Evolutionary conservation across 1,284 basidiomycete species (phyloP), one percentile per base, ranked within the genome.

Genomic region (Cryptococcus amylolentus): DNA sequence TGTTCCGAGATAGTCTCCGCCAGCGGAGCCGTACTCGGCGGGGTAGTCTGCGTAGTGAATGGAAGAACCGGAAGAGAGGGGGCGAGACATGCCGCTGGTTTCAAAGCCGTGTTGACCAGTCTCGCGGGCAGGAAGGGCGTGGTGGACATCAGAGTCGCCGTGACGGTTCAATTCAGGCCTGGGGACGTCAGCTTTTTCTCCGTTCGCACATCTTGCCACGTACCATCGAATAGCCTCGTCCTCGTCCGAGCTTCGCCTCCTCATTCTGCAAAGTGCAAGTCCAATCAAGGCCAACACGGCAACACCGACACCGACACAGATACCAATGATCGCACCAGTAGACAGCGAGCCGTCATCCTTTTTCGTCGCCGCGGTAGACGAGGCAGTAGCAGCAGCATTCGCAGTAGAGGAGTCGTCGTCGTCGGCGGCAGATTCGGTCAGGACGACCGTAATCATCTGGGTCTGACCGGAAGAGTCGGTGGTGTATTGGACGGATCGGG

Each of bases 141-240:
- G 69, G 51, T 72, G 67, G n/a, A 67, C 64, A 20, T 63, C 63
- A 0, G 73, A 65, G 56, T 78, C 75, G 28, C 76, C 76, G 60
- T 78, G 75, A 52, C 69, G 62, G 62, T 78, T 77, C 46, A 78
- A 69, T 56, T 78, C 76, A 20, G 76, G 76, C 72, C 69, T 71
- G 49, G 13, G 18, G 23, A 13, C 13, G 43, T 55, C 56, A 63
- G 46, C 42, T 35, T 20, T 10, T 35, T 13, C 16, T 44, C 13
- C 13, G 20, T 5, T 5, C 16, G 28, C 38, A 12, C 12, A 23
- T 5, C 13, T 13, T 13, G 23, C 23, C 6, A 68, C 69, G 58
- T 53, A 71, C 74, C 76, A 78, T 54, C 72, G 61, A 63, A 78
- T 78, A 27, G 69, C 74, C 51, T 78, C 76, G 54, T 75, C 73